Base-by-base conservation (phyloP, 2,329 filamentous ascomycete genomes). In the Ophiostoma triangulosporum region DNA sequence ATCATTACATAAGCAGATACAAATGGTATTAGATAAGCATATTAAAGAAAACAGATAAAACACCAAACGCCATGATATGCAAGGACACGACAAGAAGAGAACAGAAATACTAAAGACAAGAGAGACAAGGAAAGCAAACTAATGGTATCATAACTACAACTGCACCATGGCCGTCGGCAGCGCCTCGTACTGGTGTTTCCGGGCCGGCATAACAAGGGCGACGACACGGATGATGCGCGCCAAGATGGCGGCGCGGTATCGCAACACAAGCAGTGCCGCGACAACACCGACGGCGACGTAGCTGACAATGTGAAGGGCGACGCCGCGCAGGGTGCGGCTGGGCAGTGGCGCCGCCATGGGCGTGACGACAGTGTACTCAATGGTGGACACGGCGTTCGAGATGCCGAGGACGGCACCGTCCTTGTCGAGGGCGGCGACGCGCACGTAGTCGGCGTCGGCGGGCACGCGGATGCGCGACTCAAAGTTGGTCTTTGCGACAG, bases 111-210 rank as follows among this genome's bases (percentile, higher is more conserved):
- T 4, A 26, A 17, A 33, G 6, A 14, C 17, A 43, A 45, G 31
- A 24, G 14, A 29, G 12, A 32, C 26, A 9, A 43, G n/a, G n/a
- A 32, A 43, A 15, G 15, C 32, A 22, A 50, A 36, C 20, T 0
- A 50, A 38, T 35, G 26, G 24, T 20, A n/a, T 35, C 5, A 14
- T 1, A n/a, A 22, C 15, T 31, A 46, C 20, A 52, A n/a, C 43
- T 50, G 32, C 48, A 20, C 33, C n/a, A 43, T 52, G 22, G 51
- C 32, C 24, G 40, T 52, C 22, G 51, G 51, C 51, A 48, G n/a
- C 1, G 51, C 40, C 32, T 52, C 51, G 24, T 52, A 52, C 40
- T 27, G 11, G 31, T 52, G 24, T 12, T 24, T 48, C 43, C 51
- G 32, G 1, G 43, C n/a, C n/a, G 32, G 31, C 32, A 22, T 26